A percentile compares a stretch with the other conserved stretches of the same genome.
Conservation (phyloP, 108 stramenopile genomes). For the Fragilariopsis cylindrus region DNA sequence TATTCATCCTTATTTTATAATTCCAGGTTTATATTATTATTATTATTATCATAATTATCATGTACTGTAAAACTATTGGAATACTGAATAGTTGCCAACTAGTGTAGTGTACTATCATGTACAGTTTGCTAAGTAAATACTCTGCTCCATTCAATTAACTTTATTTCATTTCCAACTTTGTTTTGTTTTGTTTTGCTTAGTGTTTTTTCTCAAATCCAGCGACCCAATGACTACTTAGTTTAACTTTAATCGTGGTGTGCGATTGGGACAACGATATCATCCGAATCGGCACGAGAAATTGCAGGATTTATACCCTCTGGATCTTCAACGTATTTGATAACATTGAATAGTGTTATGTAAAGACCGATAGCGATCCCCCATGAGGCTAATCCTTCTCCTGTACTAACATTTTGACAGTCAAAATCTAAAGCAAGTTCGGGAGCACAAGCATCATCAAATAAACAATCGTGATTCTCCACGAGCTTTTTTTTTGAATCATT, state of each 20-base stretch:
- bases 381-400: slow-evolving; percentile 68
- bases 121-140: too few species aligned
- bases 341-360: slow-evolving; percentile 64
- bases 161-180: too few species aligned
- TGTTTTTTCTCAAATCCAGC: too few species aligned
- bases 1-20: too few species aligned
- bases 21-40: too few species aligned
- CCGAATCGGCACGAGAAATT: slow-evolving; percentile 35
- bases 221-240: too few species aligned
- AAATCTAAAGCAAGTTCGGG: slow-evolving; percentile 95
- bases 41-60: too few species aligned
- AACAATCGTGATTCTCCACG: slow-evolving; percentile 88
- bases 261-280: slow-evolving; percentile 29
- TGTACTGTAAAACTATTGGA: too few species aligned
- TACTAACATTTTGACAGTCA: slow-evolving; percentile 90
- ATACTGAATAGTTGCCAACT: too few species aligned
- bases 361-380: slow-evolving; percentile 84
- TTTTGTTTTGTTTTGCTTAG: too few species aligned
- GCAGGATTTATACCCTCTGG: slow-evolving; percentile 71
- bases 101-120: too few species aligned
- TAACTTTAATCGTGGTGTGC: slow-evolving; percentile 23
- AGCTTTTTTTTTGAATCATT: slow-evolving; percentile 48
- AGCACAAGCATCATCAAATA: slow-evolving; percentile 97
- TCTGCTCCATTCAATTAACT: too few species aligned
- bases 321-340: slow-evolving; percentile 61